phyloP scores from a whole-genome alignment of 352 stramenopile species.

The Phytophthora uliginosa region DNA sequence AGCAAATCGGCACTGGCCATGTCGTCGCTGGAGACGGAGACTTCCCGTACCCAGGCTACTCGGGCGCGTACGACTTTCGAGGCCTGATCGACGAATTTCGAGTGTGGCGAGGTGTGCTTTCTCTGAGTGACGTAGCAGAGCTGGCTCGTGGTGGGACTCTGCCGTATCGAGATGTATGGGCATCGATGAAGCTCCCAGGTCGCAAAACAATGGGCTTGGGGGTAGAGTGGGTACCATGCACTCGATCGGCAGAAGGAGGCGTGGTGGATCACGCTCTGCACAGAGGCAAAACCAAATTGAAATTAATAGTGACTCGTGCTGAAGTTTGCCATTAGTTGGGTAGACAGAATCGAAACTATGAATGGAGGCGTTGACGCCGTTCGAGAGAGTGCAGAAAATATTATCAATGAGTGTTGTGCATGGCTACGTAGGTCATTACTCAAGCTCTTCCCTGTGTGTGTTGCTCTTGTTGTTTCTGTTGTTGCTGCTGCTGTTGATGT shows the following conservation, averaged over 20 bases:
- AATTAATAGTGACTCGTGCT: too few relatives aligned
- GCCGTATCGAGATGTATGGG: slow-evolving; percentile 13
- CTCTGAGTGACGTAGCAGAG: slow-evolving; percentile 4
- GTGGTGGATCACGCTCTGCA: background rate
- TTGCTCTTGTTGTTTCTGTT: too few relatives aligned
- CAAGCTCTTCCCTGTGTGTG: too few relatives aligned
- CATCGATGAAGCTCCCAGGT: slow-evolving; percentile 21
- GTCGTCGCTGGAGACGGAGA: slow-evolving; percentile 18
- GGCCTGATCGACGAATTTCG: slow-evolving; percentile 49
- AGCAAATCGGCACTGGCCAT: slow-evolving; percentile 42
- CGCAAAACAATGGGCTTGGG: slow-evolving; percentile 9
- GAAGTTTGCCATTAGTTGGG: too few relatives aligned
- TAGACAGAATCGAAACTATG: too few relatives aligned
- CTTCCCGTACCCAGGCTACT: slow-evolving; percentile 8
- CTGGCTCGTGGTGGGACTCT: slow-evolving; percentile 12
- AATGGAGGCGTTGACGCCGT: too few relatives aligned
- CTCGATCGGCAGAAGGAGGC: slow-evolving; percentile 12
- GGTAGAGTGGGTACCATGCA: slow-evolving; percentile 18
- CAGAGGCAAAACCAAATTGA: too few relatives aligned
- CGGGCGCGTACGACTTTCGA: slow-evolving; percentile 41
- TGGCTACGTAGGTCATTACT: too few relatives aligned
- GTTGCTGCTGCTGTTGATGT: too few relatives aligned
- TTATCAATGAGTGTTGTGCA: too few relatives aligned
- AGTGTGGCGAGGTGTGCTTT: slow-evolving; percentile 37
- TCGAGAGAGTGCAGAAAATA: too few relatives aligned